These are phyloP conservation scores for Solanum rostratum DNA, from an alignment of 257 asterid species.

Conservation along the genomic window DNA sequence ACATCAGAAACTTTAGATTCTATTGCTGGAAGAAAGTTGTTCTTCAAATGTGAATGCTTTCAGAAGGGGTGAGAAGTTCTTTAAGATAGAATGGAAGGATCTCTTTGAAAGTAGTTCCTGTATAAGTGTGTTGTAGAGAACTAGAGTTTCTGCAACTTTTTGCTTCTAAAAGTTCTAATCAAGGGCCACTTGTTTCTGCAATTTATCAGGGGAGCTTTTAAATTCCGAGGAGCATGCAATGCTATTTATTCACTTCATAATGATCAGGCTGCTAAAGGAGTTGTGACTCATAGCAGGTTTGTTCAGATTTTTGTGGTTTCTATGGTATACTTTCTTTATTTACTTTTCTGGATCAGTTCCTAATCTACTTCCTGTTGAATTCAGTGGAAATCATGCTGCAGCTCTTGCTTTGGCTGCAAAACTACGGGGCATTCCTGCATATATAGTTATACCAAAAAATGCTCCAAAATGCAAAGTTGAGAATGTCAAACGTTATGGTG, in stretches of 20 bases:
- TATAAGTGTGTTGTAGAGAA: neutral
- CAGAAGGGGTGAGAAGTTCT: slow-evolving; percentile 78
- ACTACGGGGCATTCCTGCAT: slow-evolving; percentile 78
- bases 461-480: slow-evolving; percentile 97
- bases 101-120: neutral
- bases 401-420: slow-evolving; percentile 96
- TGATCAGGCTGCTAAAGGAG: slow-evolving; percentile 72
- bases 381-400: slow-evolving; percentile 96
- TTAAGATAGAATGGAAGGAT: neutral
- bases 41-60: slow-evolving; percentile 85
- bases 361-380: slow-evolving; percentile 11
- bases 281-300: slow-evolving; percentile 92
- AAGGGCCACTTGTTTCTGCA: neutral
- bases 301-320: neutral
- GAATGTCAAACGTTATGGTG: slow-evolving; percentile 79
- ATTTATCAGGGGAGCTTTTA: slow-evolving; percentile 73
- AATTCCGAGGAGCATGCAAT: slow-evolving; percentile 92
- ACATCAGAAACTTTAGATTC: slow-evolving; percentile 65
- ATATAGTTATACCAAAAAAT: slow-evolving; percentile 62
- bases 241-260: slow-evolving; percentile 80
- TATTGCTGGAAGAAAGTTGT: slow-evolving; percentile 54
- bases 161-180: neutral
- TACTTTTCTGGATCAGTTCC: slow-evolving; percentile 5
- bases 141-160: neutral
- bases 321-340: neutral